phyloP scores from a whole-genome alignment of 2,329 filamentous ascomycete species.

The Aureobasidium melanogenum region DNA sequence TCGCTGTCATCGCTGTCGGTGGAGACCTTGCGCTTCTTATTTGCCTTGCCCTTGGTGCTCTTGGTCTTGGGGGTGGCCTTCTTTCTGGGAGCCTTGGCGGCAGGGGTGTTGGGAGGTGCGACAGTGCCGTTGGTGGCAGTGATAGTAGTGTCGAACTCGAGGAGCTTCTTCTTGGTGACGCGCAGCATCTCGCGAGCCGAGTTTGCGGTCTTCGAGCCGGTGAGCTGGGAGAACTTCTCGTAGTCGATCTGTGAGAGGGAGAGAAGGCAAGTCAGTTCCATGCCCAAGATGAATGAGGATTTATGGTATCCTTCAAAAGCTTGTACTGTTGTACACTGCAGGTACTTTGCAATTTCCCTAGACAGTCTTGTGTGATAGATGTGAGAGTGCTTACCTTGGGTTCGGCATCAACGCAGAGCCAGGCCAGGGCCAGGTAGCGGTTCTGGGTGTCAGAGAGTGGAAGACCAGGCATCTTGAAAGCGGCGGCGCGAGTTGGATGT shows the following conservation, averaged over 20 bases:
- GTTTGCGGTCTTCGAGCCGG: slow-evolving; percentile 19
- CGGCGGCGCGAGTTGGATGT: neutral
- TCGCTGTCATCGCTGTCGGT: neutral
- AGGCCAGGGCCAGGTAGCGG: slow-evolving; percentile 22
- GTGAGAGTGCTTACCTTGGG: slow-evolving; percentile 18
- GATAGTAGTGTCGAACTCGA: neutral
- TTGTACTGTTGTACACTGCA: neutral
- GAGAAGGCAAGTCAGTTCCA: neutral
- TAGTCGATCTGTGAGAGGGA: slow-evolving; percentile 23
- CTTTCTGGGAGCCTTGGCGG: neutral
- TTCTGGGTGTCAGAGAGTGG: neutral
- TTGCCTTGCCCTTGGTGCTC: neutral
- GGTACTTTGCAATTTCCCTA: neutral
- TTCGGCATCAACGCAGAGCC: slow-evolving; percentile 25
- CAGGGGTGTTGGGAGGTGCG: neutral
- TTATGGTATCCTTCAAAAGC: neutral
- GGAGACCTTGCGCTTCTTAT: slow-evolving; percentile 10
- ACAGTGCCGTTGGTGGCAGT: neutral
- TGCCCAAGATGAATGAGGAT: neutral
- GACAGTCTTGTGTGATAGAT: neutral
- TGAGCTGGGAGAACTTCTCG: slow-evolving; percentile 23
- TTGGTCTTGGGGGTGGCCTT: neutral
- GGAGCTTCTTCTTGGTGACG: slow-evolving; percentile 26
- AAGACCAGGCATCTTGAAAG: neutral
- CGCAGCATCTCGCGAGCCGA: slow-evolving; percentile 26